Base-by-base conservation (phyloP, 1,284 basidiomycete genomes). In the Moniliella sp. region DNA sequence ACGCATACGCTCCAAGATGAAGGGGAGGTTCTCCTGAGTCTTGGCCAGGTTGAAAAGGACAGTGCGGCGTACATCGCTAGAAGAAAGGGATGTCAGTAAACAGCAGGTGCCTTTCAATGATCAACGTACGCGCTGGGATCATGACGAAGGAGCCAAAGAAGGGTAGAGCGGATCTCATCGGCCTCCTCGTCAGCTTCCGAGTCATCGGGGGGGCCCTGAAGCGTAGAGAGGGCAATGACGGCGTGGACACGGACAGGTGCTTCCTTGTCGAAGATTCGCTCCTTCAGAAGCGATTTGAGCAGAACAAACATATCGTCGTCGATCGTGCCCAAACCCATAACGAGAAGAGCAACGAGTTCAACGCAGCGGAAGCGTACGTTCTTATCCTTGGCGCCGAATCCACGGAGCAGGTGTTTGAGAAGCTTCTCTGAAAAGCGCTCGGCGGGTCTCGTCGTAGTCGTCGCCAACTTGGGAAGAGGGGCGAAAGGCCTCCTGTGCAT, bases 381-480 rank as follows among this genome's bases (percentile, higher is more conserved):
- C 66, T 88, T 93, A 66, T 86, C 78, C 62, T 88, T 93, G 2
- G 84, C 78, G 8, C 69, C 61, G 61, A 84, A 84, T 0, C 84
- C 84, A 38, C 72, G 71, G 32, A 86, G 65, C 15, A 91, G 67
- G 64, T 79, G 80, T 30, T 71, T 71, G 34, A 91, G 64, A 3
- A 91, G 64, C 12, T 56, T 47, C 10, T 70, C 62, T 1, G 77
- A 66, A 48, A 93, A 83, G 33, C 69, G 0, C 78, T 71, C 0
- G 73, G 69, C 0, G 73, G 0, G 74, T 77, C 21, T 77, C 74
- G 9, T 74, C 69, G 9, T 80, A 75, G 5, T 76, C 74, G 3
- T 74, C 71, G 0, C 68, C 69, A 2, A 47, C 51, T 2, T 59
- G 48, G n/a, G n/a, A n/a, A n/a, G 25, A 15, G 11, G 19, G 25